Evolutionary conservation across 352 stramenopile genomes (phyloP).

Genomic region (Phytopythium aichiense): DNA sequence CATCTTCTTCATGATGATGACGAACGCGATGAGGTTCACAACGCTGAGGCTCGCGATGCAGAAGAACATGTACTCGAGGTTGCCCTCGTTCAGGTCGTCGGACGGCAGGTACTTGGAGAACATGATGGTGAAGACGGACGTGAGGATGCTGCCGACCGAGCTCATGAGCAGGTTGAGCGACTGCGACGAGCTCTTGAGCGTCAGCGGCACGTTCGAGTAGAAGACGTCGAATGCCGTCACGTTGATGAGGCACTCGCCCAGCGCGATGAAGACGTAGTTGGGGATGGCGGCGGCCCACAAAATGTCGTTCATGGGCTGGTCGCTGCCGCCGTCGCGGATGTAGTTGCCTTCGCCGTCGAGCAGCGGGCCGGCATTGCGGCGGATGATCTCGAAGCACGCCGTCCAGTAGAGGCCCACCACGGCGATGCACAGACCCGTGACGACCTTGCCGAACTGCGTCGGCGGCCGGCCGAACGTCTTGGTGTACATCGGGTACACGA

Average conservation of each 20-base stretch:
- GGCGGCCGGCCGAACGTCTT: slow-evolving; percentile 23
- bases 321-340: slow-evolving; percentile 37
- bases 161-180: slow-evolving; percentile 59
- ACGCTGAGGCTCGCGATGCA: slow-evolving; percentile 36
- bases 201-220: slow-evolving; percentile 50
- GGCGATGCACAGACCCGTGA: slow-evolving; percentile 19
- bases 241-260: slow-evolving; percentile 61
- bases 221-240: slow-evolving; percentile 57
- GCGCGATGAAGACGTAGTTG: slow-evolving; percentile 54
- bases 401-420: slow-evolving; percentile 35
- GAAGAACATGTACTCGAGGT: slow-evolving; percentile 78
- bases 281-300: slow-evolving; percentile 41
- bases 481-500: slow-evolving; percentile 34
- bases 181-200: slow-evolving; percentile 53
- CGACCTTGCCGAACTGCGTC: slow-evolving; percentile 31
- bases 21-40: slow-evolving; percentile 52
- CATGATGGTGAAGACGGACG: slow-evolving; percentile 64
- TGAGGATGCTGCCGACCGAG: slow-evolving; percentile 52
- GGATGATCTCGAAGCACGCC: slow-evolving; percentile 47
- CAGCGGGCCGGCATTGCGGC: slow-evolving; percentile 39
- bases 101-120: slow-evolving; percentile 43
- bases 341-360: slow-evolving; percentile 21
- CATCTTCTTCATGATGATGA: slow-evolving; percentile 52
- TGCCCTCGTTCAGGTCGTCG: slow-evolving; percentile 54
- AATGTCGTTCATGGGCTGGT: slow-evolving; percentile 57